A percentile compares a stretch with the other conserved stretches of the same genome.
phyloP scores from a whole-genome alignment of 1,139 yeast species.

The Meyerozyma smithsonii region DNA sequence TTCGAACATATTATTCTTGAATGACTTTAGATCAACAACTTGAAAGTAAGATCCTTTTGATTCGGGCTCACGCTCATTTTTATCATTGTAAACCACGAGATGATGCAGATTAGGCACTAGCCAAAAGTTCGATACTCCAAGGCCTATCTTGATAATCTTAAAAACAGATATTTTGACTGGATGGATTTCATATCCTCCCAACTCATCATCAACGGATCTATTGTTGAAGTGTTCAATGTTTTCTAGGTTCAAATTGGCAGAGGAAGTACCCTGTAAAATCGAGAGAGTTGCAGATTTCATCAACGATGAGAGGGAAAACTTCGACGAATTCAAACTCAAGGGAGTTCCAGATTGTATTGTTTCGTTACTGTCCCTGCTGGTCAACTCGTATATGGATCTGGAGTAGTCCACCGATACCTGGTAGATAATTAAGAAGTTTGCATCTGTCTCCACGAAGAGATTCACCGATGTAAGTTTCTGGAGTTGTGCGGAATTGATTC shows the following conservation, averaged over 20 bases:
- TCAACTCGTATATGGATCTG: constrained; percentile 29
- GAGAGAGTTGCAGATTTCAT: constrained; percentile 34
- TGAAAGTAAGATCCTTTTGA: constrained; percentile 21
- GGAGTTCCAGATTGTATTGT: constrained; percentile 34
- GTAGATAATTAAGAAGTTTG: constrained; percentile 30
- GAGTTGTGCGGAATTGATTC: constrained; percentile 23
- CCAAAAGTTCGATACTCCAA: constrained; percentile 33
- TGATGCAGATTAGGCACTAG: constrained; percentile 37
- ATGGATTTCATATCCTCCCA: constrained; percentile 23
- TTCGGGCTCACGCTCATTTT: constrained; percentile 12
- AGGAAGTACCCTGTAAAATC: constrained; percentile 25
- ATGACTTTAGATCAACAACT: constrained; percentile 29
- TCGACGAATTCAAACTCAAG: constrained; percentile 21
- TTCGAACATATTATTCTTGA: constrained; percentile 26
- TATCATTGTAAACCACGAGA: constrained; percentile 27
- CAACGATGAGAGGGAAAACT: constrained; percentile 25
- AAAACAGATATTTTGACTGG: constrained; percentile 26
- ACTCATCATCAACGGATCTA: constrained; percentile 27
- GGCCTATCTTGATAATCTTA: constrained; percentile 33
- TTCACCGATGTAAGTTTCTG: constrained; percentile 26
- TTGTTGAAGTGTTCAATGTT: constrained; percentile 37
- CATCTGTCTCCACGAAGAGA: constrained; percentile 32
- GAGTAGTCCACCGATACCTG: constrained; percentile 29
- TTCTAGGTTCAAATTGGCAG: constrained; percentile 22
- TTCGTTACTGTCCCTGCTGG: constrained; percentile 20